Conservation (phyloP, 2,329 filamentous ascomycete species). For the Cercospora sp. region DNA sequence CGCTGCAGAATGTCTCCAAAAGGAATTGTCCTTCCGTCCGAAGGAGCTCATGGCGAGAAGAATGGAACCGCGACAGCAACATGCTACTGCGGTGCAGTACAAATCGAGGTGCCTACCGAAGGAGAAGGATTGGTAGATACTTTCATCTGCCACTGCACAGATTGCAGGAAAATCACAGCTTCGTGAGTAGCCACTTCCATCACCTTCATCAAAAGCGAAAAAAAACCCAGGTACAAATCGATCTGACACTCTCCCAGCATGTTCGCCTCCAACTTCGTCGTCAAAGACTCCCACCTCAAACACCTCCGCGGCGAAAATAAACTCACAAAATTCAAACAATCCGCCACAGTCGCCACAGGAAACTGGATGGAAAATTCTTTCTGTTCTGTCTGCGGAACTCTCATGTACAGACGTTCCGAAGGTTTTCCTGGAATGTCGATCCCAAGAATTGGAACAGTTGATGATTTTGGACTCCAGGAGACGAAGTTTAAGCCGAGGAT, state of each 20-base stretch:
- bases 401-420: slow-evolving; percentile 56
- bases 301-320: slow-evolving; percentile 56
- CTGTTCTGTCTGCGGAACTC: slow-evolving; percentile 59
- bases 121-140: slow-evolving; percentile 49
- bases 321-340: slow-evolving; percentile 50
- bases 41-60: slow-evolving; percentile 23
- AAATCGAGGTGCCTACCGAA: slow-evolving; percentile 52
- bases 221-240: not conserved
- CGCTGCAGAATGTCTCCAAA: slow-evolving; percentile 5
- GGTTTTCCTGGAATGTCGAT: slow-evolving; percentile 50
- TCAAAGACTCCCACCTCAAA: slow-evolving; percentile 48
- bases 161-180: slow-evolving; percentile 58
- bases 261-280: slow-evolving; percentile 61
- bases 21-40: slow-evolving; percentile 21
- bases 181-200: slow-evolving; percentile 37
- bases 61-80: slow-evolving; percentile 53
- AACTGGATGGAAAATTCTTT: slow-evolving; percentile 63
- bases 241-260: slow-evolving; percentile 37
- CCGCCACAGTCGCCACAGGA: slow-evolving; percentile 49
- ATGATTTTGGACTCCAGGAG: slow-evolving; percentile 61
- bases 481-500: slow-evolving; percentile 55
- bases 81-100: slow-evolving; percentile 59
- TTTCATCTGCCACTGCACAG: slow-evolving; percentile 61
- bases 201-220: not conserved
- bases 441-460: slow-evolving; percentile 60